Base-by-base conservation (phyloP, 1,284 basidiomycete species). In the Ganoderma lucidum region DNA sequence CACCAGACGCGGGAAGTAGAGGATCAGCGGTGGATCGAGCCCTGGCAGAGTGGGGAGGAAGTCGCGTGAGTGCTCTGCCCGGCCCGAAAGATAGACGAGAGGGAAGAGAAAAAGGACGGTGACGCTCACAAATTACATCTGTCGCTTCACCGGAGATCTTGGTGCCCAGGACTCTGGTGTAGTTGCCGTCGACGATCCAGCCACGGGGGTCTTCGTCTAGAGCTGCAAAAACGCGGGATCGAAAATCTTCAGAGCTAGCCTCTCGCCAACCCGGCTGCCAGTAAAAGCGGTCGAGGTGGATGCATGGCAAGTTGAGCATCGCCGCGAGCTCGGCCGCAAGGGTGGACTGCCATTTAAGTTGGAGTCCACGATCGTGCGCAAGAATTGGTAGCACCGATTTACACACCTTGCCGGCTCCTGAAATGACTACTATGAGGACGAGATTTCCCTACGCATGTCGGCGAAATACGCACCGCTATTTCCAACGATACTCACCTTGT, bases 21-120 rank as follows among this genome's bases (percentile, higher is more conserved):
- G 78, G 9, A 79, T 35, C 58, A 91, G 80, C 10, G 90, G 90
- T 19, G 89, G 88, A 74, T 91, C 88, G 30, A 91, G 80, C 90
- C 89, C 89, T 91, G 68, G 61, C 45, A 17, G 17, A 37, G 19
- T 15, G 44, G 19, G 56, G 58, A 41, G 35, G 64, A 32, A n/a
- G 59, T 39, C 37, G 53, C 23, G 53, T 35, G 45, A 63, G 62
- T 51, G 14, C 32, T 17, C 28, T 37, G 30, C 15, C 44, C 62
- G 62, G 60, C 5, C 60, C 41, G 41, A 44, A 45, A 30, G 41
- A 9, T n/a, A n/a, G 41, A 62, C 28, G 30, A 45, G 48, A 6
- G 9, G n/a, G 15, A 23, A 48, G 19, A 48, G n/a, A 9, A 35
- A 41, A 0, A 28, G 58, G 9, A 30, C 39, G 8, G n/a, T 14